Conservation (phyloP, 257 asterid species). For the Primulina tabacum region DNA sequence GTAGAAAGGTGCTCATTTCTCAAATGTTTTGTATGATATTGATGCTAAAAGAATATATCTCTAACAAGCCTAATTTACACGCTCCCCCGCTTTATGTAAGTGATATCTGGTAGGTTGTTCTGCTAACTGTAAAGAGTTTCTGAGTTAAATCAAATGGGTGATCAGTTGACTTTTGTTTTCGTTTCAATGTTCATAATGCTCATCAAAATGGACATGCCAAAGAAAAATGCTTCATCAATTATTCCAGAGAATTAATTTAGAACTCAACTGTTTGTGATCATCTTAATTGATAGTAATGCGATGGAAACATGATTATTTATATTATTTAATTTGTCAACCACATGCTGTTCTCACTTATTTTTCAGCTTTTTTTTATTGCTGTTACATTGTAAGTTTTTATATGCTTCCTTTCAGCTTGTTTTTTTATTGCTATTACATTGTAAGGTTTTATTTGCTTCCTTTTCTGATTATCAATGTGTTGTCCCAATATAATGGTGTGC, state of each 20-base stretch:
- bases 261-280: background rate
- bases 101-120: background rate
- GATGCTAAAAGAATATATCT: background rate
- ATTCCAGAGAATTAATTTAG: background rate
- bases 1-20: constrained; percentile 62
- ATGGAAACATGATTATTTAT: background rate
- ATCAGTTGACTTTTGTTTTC: background rate
- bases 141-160: background rate
- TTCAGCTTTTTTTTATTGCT: background rate
- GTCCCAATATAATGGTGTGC: background rate
- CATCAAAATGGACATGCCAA: background rate
- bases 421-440: background rate
- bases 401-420: background rate
- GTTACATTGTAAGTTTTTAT: background rate
- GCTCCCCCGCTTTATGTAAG: background rate
- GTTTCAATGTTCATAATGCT: background rate
- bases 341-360: background rate
- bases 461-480: background rate
- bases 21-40: constrained; percentile 1
- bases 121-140: background rate
- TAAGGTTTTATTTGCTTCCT: background rate
- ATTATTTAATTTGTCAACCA: background rate
- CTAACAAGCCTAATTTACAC: background rate
- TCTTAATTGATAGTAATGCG: background rate
- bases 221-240: background rate